phyloP scores from a whole-genome alignment of 768 basidiomycete species.

The Tricholoma bakamatsutake region DNA sequence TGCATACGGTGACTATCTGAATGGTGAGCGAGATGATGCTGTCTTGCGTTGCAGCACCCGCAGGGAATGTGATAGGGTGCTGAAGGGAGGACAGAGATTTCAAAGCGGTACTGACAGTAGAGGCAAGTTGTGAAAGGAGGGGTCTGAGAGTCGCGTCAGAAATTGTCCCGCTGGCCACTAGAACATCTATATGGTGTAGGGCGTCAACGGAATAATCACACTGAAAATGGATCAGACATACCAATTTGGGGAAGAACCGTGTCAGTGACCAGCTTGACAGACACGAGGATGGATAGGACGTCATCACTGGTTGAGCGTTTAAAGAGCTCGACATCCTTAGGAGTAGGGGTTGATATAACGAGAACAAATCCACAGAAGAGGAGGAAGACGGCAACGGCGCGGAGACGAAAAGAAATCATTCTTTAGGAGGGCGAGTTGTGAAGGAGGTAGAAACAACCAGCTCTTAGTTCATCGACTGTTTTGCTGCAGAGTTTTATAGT shows the following conservation, averaged over 20 bases:
- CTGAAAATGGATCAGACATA: not conserved
- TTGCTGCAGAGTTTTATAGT: not conserved
- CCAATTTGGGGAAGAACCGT: conserved; percentile 1
- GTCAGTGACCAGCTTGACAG: not conserved
- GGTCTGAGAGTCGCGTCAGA: not conserved
- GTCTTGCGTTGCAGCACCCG: not conserved
- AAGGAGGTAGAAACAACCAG: not conserved
- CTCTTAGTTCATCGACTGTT: not conserved
- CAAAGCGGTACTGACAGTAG: not conserved
- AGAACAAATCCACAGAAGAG: not conserved
- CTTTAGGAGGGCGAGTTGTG: conserved; percentile 28
- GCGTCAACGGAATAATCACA: not conserved
- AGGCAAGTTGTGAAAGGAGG: not conserved
- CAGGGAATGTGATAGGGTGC: not conserved
- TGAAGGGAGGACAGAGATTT: not conserved
- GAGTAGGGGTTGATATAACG: not conserved
- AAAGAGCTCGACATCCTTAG: not conserved
- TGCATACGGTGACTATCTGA: not conserved
- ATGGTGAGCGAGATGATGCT: not conserved
- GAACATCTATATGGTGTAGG: not conserved
- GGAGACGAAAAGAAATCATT: not conserved
- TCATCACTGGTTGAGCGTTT: not conserved
- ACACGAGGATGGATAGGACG: not conserved
- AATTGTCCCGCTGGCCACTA: not conserved
- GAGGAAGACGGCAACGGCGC: not conserved